Evolutionary conservation across 2,329 filamentous ascomycete genomes (phyloP), one percentile per base, ranked within the genome.

Genomic region (Talaromyces sp.): DNA sequence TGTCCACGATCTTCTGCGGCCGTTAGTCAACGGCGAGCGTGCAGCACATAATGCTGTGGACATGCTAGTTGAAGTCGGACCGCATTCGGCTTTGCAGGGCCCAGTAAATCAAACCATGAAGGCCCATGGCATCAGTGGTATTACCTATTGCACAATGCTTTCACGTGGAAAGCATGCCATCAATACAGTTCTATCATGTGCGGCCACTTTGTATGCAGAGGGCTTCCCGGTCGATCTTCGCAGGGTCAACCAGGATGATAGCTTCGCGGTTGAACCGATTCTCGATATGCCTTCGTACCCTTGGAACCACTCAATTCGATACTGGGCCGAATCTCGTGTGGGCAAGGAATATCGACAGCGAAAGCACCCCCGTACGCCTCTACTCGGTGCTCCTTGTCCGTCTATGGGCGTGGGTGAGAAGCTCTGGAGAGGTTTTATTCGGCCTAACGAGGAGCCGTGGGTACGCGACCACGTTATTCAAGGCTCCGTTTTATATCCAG

Each of bases 391-490:
- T 2, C 44, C 55, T 18, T 57, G 68, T 12, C 50, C 68, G 1
- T 69, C 69, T 18, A 63, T 61, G 16, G 67, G 61, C 55, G 65
- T 61, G 18, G 57, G 62, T 4, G 66, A 69, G 42, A 33, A 66
- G 16, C 66, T 66, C n/a, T 76, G 73, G 73, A 64, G 68, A n/a
- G 74, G 73, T 40, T 64, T 69, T 47, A 61, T 76, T 7, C 60
- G 65, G 4, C 62, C 69, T 2, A 57, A 57, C 3, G 73, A 77
- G 56, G 62, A 74, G 7, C 66, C 71, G 1, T 77, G 75, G 75
- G 60, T 77, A 5, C 33, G 30, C 2, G 70, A 69, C 57, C 75
- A 77, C 47, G 65, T 67, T 36, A 62, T 77, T 2, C 72, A 75
- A 53, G 67, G 67, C 1, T 68, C 72, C 50, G 65, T 69, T 12